Evolutionary conservation across 192 early-diverging fungal genomes (phyloP).

Genomic region (Coemansia sp.): DNA sequence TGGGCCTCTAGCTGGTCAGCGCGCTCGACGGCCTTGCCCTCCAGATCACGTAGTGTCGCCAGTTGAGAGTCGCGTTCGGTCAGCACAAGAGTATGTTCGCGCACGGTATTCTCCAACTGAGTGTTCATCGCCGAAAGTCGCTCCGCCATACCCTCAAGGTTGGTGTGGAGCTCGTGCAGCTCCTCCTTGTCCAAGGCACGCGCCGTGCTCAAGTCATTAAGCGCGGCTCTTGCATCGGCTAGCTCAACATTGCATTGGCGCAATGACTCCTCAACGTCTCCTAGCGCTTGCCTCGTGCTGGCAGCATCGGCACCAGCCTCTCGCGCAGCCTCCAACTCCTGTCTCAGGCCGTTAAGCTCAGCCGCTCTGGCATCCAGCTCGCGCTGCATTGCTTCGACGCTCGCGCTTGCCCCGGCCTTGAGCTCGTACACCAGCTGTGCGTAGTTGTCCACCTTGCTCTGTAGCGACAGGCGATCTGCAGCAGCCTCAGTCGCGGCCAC

Average conservation of each 20-base stretch:
- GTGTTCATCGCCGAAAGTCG: background rate
- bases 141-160: background rate
- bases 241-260: background rate
- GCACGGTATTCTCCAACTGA: background rate
- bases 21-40: constrained; percentile 1
- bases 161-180: background rate
- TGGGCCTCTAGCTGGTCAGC: constrained; percentile 11
- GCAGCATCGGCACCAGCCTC: background rate
- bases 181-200: background rate
- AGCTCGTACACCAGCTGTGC: constrained; percentile 1
- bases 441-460: constrained; percentile 1
- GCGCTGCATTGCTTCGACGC: background rate
- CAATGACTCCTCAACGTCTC: background rate
- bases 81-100: background rate
- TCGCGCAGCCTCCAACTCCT: background rate
- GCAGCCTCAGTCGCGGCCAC: background rate
- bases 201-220: background rate
- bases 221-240: background rate
- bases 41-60: background rate
- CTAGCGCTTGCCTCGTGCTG: background rate
- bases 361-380: background rate
- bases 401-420: background rate
- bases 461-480: background rate
- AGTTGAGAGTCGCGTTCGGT: background rate
- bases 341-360: background rate